Evolutionary conservation across 257 asterid genomes (phyloP).

Genomic region (Galeopsis tetrahit): DNA sequence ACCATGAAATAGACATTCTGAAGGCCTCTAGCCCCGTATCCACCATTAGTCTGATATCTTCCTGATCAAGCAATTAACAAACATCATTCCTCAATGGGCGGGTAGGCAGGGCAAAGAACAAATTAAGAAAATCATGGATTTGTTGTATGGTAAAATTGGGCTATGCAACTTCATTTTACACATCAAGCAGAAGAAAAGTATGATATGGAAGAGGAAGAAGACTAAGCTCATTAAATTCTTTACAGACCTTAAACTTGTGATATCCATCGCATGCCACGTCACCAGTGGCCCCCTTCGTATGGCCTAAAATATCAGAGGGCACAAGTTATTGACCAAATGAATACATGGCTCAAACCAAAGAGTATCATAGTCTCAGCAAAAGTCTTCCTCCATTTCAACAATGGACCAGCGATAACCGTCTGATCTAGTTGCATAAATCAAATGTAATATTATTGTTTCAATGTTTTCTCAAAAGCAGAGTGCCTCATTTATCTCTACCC

Average conservation of each 20-base stretch:
- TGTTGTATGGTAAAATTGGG: no score
- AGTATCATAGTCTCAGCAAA: no score
- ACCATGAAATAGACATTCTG: conserved; percentile 49
- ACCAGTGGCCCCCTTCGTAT: conserved; percentile 40
- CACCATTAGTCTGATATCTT: conserved; percentile 43
- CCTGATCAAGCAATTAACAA: conserved; percentile 35
- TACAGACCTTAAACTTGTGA: conserved; percentile 54
- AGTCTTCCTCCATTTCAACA: no score
- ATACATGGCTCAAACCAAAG: no score
- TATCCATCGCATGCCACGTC: conserved; percentile 53
- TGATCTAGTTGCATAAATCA: no score
- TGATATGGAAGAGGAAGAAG: neutral
- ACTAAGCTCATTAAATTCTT: neutral
- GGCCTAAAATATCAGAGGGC: conserved; percentile 36
- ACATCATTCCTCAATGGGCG: neutral
- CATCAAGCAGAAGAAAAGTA: neutral
- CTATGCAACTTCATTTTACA: neutral
- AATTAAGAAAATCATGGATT: no score
- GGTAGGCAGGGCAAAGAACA: no score
- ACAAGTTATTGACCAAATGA: neutral
- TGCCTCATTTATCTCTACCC: no score
- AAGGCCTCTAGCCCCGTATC: conserved; percentile 44
- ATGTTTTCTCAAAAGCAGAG: no score
- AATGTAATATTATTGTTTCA: no score
- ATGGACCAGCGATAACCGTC: no score